Percentiles rank a stretch among this genome's conserved stretches.
These are phyloP conservation scores for Trichoderma koningii DNA, from an alignment of 2,329 filamentous ascomycete species.

Conservation along the genomic window DNA sequence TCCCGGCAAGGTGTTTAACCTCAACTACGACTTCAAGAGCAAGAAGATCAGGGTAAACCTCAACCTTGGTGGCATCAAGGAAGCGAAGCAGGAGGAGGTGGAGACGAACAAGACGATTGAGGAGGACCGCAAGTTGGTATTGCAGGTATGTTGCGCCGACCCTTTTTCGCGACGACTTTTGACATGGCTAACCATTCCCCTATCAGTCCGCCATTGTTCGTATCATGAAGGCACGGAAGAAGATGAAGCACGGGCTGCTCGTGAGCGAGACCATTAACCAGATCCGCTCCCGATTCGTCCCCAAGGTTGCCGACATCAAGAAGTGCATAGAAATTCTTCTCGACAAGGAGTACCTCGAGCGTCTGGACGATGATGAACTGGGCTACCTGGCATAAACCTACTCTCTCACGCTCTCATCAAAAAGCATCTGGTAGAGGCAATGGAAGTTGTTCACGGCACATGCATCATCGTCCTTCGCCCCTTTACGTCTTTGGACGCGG, in stretches of 20 bases:
- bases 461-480: neutral
- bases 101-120: constrained; percentile 99
- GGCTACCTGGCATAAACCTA: constrained; percentile 79
- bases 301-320: constrained; percentile 95
- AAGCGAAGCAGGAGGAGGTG: constrained; percentile 92
- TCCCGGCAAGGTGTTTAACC: constrained; percentile 73
- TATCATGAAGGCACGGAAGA: constrained; percentile 99
- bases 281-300: constrained; percentile 89
- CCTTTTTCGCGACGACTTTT: too few species aligned
- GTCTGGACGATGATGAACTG: constrained; percentile 89
- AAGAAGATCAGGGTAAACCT: constrained; percentile 98
- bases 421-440: constrained; percentile 1
- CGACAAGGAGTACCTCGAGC: constrained; percentile 98
- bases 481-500: neutral
- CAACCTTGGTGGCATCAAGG: constrained; percentile 91
- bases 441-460: constrained; percentile 12
- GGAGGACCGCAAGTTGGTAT: constrained; percentile 92
- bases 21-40: constrained; percentile 96
- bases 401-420: neutral
- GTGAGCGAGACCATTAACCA: constrained; percentile 95
- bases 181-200: neutral
- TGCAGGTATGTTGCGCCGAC: constrained; percentile 70
- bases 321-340: constrained; percentile 98
- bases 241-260: constrained; percentile 94
- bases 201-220: constrained; percentile 91